Evolutionary conservation across 2,329 filamentous ascomycete genomes (phyloP).

Genomic region (Pseudofabraea citricarpa): DNA sequence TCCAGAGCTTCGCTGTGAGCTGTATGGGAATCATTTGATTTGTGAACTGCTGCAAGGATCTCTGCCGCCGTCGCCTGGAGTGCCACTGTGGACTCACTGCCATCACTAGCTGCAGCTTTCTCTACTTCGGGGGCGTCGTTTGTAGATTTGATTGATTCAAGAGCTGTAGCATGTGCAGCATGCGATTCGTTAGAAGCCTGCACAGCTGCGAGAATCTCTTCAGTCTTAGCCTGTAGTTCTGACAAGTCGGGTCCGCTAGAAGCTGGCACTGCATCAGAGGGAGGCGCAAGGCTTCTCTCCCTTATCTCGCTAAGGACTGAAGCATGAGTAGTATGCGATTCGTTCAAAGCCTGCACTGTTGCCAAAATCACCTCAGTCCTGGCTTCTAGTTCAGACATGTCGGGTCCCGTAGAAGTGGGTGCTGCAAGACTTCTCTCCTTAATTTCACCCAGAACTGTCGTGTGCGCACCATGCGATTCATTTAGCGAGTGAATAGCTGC

Average conservation of each 20-base stretch:
- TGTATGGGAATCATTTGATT: conserved; percentile 10
- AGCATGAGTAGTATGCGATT: conserved; percentile 2
- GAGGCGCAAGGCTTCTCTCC: no score
- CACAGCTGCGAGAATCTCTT: conserved; percentile 1
- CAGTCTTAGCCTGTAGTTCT: neutral
- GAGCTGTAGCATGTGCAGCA: neutral
- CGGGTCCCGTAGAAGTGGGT: neutral
- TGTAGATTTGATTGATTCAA: neutral
- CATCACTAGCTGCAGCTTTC: neutral
- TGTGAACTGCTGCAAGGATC: conserved; percentile 10
- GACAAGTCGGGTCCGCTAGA: neutral
- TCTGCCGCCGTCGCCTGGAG: neutral
- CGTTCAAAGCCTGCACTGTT: conserved; percentile 1
- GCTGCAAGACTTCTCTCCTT: neutral
- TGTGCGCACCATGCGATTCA: neutral
- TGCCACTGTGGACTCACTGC: conserved; percentile 1
- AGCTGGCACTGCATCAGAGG: neutral
- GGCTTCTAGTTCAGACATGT: neutral
- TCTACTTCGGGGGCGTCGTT: neutral
- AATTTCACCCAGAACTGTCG: neutral
- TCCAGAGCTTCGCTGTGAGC: conserved; percentile 1
- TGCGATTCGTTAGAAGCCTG: conserved; percentile 3
- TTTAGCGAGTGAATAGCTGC: neutral
- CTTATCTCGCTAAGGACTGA: neutral
- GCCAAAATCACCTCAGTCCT: conserved; percentile 1